These are phyloP conservation scores for Schizochytrium sp. DNA, from an alignment of 108 stramenopile genomes.

Conservation along the genomic window DNA sequence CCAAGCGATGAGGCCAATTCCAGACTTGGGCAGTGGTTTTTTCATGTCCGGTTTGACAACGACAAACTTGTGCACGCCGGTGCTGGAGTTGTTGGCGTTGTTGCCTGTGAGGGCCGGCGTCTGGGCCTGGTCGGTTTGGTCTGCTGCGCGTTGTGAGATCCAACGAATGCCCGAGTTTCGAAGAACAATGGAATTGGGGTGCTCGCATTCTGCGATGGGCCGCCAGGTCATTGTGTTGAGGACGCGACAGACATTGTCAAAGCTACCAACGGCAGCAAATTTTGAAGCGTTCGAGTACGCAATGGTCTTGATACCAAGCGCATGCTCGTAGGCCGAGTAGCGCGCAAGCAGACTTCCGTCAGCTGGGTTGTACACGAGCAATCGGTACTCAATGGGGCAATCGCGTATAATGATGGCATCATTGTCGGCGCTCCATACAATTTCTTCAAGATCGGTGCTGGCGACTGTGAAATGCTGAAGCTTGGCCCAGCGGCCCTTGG, in stretches of 20 bases:
- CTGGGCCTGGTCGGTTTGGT: background rate
- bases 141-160: background rate
- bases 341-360: background rate
- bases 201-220: background rate
- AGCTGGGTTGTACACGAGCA: background rate
- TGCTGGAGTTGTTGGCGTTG: background rate
- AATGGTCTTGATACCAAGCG: background rate
- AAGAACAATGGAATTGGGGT: background rate
- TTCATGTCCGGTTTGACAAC: background rate
- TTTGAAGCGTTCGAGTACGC: background rate
- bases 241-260: background rate
- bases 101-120: background rate
- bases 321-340: background rate
- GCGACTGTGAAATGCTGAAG: background rate
- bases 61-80: background rate
- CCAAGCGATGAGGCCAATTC: slow-evolving; percentile 9
- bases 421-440: background rate
- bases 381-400: background rate
- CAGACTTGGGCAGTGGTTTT: background rate
- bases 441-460: background rate
- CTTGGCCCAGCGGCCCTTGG: background rate
- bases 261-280: background rate
- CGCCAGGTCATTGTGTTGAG: background rate
- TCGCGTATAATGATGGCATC: background rate
- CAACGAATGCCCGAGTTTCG: background rate